A percentile compares a stretch with the other conserved stretches of the same genome.
These are phyloP conservation scores for Cytospora mali DNA, from an alignment of 2,329 filamentous ascomycete genomes.

Conservation along the genomic window DNA sequence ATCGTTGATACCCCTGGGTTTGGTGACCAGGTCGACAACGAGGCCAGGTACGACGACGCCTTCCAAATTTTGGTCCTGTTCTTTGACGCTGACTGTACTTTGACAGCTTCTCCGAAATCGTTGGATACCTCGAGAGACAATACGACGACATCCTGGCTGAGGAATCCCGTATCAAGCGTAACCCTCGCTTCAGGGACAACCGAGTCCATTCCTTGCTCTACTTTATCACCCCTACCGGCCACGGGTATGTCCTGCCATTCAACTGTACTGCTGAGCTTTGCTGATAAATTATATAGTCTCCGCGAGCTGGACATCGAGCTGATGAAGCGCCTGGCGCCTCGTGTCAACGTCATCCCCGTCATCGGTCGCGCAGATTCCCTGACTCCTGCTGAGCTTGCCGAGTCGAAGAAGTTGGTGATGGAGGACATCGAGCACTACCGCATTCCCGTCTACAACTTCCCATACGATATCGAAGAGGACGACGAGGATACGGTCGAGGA, in stretches of 20 bases:
- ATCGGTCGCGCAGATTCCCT: constrained; percentile 98
- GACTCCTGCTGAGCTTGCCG: constrained; percentile 92
- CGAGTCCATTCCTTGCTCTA: constrained; percentile 97
- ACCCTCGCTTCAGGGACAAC: constrained; percentile 98
- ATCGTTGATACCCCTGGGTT: constrained; percentile 99
- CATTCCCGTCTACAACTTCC: constrained; percentile 99
- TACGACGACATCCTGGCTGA: constrained; percentile 99
- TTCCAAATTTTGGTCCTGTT: background rate
- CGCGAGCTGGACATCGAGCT: constrained; percentile 99
- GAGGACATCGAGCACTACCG: constrained; percentile 99
- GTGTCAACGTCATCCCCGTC: constrained; percentile 98
- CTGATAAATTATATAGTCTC: constrained; percentile 61
- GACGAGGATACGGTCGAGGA: constrained; percentile 99
- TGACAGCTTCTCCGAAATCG: constrained; percentile 89
- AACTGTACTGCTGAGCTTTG: background rate
- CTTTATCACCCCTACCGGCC: constrained; percentile 98
- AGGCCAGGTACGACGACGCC: constrained; percentile 72
- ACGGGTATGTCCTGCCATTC: constrained; percentile 64
- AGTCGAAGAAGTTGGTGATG: constrained; percentile 99
- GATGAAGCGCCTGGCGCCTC: constrained; percentile 98
- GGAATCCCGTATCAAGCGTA: constrained; percentile 99
- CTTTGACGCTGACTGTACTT: constrained; percentile 18
- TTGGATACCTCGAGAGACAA: constrained; percentile 97
- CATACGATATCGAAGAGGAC: constrained; percentile 99
- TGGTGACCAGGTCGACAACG: constrained; percentile 98